Conservation (phyloP, 2,329 filamentous ascomycete genomes). For the Fulvia fulva region DNA sequence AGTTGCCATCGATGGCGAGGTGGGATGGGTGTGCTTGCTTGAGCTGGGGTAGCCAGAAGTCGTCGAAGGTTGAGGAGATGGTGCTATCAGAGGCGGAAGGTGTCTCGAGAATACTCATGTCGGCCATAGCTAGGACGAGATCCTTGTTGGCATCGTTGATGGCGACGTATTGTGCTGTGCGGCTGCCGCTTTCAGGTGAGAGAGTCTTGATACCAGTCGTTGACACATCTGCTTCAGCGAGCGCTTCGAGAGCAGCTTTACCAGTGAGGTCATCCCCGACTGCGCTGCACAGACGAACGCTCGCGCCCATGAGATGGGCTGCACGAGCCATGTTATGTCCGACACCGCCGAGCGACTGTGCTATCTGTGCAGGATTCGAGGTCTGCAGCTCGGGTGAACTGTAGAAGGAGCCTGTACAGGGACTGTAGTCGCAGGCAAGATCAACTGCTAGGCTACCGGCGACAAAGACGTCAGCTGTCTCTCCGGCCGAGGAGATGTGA, state of each 20-base stretch:
- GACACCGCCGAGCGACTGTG: conserved; percentile 82
- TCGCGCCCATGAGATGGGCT: conserved; percentile 63
- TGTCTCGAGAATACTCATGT: conserved; percentile 76
- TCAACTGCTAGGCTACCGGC: conserved; percentile 75
- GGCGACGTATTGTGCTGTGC: conserved; percentile 88
- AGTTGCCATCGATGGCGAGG: conserved; percentile 85
- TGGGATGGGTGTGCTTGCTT: conserved; percentile 61
- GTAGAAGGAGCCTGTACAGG: conserved; percentile 35
- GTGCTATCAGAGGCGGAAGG: conserved; percentile 21
- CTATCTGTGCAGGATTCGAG: conserved; percentile 79
- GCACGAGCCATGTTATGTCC: conserved; percentile 88
- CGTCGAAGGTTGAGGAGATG: conserved; percentile 41
- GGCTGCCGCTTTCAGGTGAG: conserved; percentile 43
- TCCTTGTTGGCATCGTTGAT: conserved; percentile 81
- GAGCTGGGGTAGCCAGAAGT: conserved; percentile 60
- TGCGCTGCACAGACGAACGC: conserved; percentile 72
- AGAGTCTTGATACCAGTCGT: conserved; percentile 56
- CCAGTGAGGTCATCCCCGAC: conserved; percentile 78
- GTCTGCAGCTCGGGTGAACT: conserved; percentile 60
- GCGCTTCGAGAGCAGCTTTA: conserved; percentile 62
- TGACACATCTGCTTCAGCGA: conserved; percentile 62
- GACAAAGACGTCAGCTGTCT: conserved; percentile 66
- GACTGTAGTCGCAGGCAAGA: conserved; percentile 23
- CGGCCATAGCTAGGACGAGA: conserved; percentile 88
- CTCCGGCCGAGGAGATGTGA: neutral